Evolutionary conservation across 441 rosid genomes (phyloP), one percentile per base, ranked within the genome.

Genomic region (Flueggea neowawraea): DNA sequence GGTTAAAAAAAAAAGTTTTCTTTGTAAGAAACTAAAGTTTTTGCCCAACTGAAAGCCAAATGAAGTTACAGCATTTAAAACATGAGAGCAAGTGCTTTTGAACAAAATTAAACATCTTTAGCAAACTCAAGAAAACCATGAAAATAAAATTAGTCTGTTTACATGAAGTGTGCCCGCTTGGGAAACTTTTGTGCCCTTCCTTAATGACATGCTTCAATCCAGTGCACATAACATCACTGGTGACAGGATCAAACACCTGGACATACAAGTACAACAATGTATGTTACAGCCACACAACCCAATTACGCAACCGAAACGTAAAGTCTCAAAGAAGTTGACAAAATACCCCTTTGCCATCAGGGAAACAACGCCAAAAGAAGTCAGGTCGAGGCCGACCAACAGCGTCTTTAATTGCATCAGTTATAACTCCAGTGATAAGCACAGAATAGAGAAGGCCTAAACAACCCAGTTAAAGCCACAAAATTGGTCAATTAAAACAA

Each of bases 111-210:
- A 36, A 36, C 41, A 36, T 36, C 6, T 36, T 36, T 5, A 36
- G 41, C 41, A 36, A 8, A 36, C 41, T 36, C 41, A 36, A 36
- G 7, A 36, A 36, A 36, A 22, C 28, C 41, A n/a, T n/a, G 12
- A 31, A 60, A 53, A 39, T 50, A 65, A 36, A 36, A 69, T 52
- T 68, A 69, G 45, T 58, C 44, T 41, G 59, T 92, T 86, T 70
- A 90, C 97, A 81, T 44, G 98, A 93, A 31, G 89, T 87, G 73
- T 93, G 97, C 2, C 96, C 98, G 50, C 97, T 88, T 36, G 96
- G 98, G 71, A 93, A 93, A 75, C 97, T 87, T 76, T 90, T 87
- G 69, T 90, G 89, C 28, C 97, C 93, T 74, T 88, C 98, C 82
- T 74, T 90, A 39, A 93, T 82, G 52, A 82, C 85, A 14, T 50